Conservation (phyloP, 257 asterid species). For the Capsicum baccatum region DNA sequence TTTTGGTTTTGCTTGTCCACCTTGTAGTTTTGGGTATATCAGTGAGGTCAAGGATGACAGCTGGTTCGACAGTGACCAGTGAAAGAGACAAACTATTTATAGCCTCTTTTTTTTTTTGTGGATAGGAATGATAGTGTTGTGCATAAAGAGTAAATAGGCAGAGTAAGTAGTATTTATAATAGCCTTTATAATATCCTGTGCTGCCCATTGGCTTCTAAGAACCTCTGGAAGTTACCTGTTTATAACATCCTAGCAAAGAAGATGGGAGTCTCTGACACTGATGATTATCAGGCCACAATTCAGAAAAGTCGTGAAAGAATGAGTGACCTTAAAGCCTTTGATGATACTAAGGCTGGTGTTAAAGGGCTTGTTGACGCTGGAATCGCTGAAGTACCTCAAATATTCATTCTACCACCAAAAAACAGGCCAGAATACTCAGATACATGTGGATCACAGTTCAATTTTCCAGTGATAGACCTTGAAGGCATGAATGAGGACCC, state of each 20-base stretch:
- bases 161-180: too few relatives aligned
- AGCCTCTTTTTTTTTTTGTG: too few relatives aligned
- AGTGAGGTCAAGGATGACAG: too few relatives aligned
- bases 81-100: too few relatives aligned
- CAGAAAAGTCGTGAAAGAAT: not conserved
- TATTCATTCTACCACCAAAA: not conserved
- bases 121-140: too few relatives aligned
- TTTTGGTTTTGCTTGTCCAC: too few relatives aligned
- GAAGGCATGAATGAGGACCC: not conserved
- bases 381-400: not conserved
- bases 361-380: constrained; percentile 1
- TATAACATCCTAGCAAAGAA: not conserved
- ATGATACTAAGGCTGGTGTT: not conserved
- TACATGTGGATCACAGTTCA: not conserved
- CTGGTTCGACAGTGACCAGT: too few relatives aligned
- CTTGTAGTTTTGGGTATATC: too few relatives aligned
- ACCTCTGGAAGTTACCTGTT: too few relatives aligned
- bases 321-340: not conserved
- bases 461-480: not conserved
- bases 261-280: not conserved
- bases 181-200: not conserved
- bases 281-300: not conserved
- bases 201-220: too few relatives aligned
- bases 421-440: not conserved
- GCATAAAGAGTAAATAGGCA: too few relatives aligned